Evolutionary conservation across 768 basidiomycete genomes (phyloP).

Genomic region (Phaeotremella skinneri): DNA sequence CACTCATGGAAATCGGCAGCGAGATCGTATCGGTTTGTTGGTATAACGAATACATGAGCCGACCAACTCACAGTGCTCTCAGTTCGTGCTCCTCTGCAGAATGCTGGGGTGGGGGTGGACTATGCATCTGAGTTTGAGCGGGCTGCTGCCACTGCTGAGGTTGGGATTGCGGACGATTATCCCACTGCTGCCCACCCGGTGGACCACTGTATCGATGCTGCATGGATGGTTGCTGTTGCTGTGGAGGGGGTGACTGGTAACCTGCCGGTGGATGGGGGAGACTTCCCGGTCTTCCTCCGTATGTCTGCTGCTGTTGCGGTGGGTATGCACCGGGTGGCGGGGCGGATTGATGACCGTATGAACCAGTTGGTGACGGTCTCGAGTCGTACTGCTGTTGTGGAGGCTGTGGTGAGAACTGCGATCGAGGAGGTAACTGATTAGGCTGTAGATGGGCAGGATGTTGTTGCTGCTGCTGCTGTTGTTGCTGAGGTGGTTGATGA

Average conservation of each 20-base stretch:
- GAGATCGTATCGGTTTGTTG: too few relatives aligned
- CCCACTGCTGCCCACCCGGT: slow-evolving; percentile 11
- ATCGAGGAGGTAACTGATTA: slow-evolving; percentile 3
- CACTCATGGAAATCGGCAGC: too few relatives aligned
- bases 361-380: slow-evolving; percentile 12
- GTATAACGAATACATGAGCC: not conserved
- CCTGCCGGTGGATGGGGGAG: slow-evolving; percentile 13
- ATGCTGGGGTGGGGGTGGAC: slow-evolving; percentile 7
- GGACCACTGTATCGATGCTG: slow-evolving; percentile 21
- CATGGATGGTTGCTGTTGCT: slow-evolving; percentile 13
- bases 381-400: slow-evolving; percentile 16
- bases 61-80: slow-evolving; percentile 30
- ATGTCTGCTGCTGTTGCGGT: slow-evolving; percentile 16
- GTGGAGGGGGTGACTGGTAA: slow-evolving; percentile 24
- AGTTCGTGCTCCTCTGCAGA: slow-evolving; percentile 32
- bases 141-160: slow-evolving; percentile 15
- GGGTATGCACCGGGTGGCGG: not conserved
- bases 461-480: slow-evolving; percentile 17
- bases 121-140: slow-evolving; percentile 7
- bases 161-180: slow-evolving; percentile 20
- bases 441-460: slow-evolving; percentile 17
- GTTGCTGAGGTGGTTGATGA: slow-evolving; percentile 11
- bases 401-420: slow-evolving; percentile 9
- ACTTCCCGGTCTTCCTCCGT: not conserved
- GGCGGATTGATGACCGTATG: not conserved